These are phyloP conservation scores for Candida jianshihensis DNA, from an alignment of 805 yeast genomes.

Conservation along the genomic window DNA sequence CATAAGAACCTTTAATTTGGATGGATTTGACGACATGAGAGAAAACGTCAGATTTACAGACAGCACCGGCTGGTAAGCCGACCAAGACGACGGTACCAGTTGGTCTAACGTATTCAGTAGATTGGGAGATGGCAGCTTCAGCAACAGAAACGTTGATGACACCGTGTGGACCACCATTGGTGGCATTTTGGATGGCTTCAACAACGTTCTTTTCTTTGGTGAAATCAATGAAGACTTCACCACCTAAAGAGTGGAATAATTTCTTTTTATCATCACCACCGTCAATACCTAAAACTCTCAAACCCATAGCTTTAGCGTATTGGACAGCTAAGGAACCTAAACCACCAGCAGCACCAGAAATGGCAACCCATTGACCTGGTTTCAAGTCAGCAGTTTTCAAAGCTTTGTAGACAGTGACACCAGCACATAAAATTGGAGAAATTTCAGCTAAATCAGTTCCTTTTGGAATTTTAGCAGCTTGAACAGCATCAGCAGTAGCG, in stretches of 20 bases:
- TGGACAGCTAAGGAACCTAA: constrained; percentile 70
- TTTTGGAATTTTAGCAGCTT: constrained; percentile 73
- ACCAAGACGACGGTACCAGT: constrained; percentile 67
- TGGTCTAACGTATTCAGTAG: constrained; percentile 53
- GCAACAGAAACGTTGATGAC: constrained; percentile 72
- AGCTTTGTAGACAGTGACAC: constrained; percentile 88
- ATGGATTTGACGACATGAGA: constrained; percentile 66
- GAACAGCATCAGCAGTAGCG: constrained; percentile 82
- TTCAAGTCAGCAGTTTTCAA: constrained; percentile 66
- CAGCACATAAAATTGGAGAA: constrained; percentile 86
- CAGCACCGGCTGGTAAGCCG: constrained; percentile 78
- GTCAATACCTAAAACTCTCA: constrained; percentile 64
- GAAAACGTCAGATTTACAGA: constrained; percentile 63
- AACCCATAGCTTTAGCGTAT: constrained; percentile 74
- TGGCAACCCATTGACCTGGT: constrained; percentile 72
- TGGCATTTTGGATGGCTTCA: constrained; percentile 45
- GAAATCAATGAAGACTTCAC: constrained; percentile 58
- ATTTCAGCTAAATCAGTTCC: constrained; percentile 68
- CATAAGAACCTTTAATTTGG: constrained; percentile 74
- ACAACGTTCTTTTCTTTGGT: constrained; percentile 47
- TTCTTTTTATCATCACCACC: constrained; percentile 59
- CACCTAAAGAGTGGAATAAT: constrained; percentile 53
- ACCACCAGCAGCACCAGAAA: constrained; percentile 79
- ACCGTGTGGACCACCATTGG: constrained; percentile 73
- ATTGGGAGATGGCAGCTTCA: constrained; percentile 56